Evolutionary conservation across 176 grass and related monocot species (phyloP), one percentile per base, ranked within the genome.

Genomic region (Bothriochloa decipiens): DNA sequence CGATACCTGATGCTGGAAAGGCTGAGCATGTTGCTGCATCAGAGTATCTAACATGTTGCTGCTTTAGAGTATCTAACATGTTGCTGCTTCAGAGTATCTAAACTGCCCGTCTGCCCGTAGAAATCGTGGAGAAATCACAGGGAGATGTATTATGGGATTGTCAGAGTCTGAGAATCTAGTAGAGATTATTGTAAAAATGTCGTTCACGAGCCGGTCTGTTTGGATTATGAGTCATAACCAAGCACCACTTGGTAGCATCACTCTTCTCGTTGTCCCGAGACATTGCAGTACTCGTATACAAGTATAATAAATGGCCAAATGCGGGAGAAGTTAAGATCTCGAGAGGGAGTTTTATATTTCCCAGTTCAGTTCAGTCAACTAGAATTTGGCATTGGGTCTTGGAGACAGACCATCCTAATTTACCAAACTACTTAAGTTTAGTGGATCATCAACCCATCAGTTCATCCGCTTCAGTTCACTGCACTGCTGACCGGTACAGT

Each of bases 281-380:
- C 52, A 57, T 18, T 57, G 18, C 52, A 22, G 16, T 53, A 52
- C 15, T 17, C 4, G 16, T 17, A 18, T 17, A 18, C 17, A 57
- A 5, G 7, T 22, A 57, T 22, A 55, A 55, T 0, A 8, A 8
- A 57, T 22, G 18, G 18, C 52, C 52, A 57, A 3, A 22, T 20
- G 6, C n/a, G 52, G 18, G 18, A 11, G 36, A 40, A 40, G 46
- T 26, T 57, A 41, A 68, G 85, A 75, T 82, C 50, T 77, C 50
- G 77, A 63, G 22, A 6, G 14, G 42, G 1, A 15, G 8, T 15
- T 15, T 35, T 18, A 66, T 14, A 68, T 26, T 33, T 37, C 58
- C 1, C 45, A 47, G 45, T 47, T 47, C 18, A 28, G 61, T 63
- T 47, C 27, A 37, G 82, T 69, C 82, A 81, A 84, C 82, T 57